Conservation (phyloP, 345 rosid species). For the Balakata baccata region DNA sequence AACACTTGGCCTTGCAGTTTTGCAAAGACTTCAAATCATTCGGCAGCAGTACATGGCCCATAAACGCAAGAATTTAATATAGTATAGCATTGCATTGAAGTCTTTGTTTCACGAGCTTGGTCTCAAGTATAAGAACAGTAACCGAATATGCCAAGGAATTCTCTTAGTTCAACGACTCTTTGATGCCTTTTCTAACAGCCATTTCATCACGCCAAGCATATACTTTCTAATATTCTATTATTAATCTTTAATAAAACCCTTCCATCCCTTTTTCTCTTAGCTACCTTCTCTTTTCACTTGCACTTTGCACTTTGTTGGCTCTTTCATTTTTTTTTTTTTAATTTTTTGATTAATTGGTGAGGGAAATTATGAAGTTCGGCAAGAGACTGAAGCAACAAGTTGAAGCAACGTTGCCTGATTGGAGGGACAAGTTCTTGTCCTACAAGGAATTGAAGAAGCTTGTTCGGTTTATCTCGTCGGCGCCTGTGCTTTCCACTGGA, state of each 20-base stretch:
- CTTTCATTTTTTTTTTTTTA: not conserved
- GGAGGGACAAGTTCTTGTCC: conserved; percentile 71
- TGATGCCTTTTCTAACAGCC: conserved; percentile 34
- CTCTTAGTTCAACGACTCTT: conserved; percentile 37
- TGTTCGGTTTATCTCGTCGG: conserved; percentile 45
- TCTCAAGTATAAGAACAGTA: conserved; percentile 14
- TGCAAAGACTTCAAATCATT: too few relatives aligned
- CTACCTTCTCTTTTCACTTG: not conserved
- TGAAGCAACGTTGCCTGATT: conserved; percentile 68
- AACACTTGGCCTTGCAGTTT: too few relatives aligned
- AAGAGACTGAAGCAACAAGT: conserved; percentile 78
- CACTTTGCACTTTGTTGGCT: not conserved
- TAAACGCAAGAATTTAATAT: too few relatives aligned
- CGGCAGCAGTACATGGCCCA: too few relatives aligned
- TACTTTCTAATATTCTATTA: conserved; percentile 50
- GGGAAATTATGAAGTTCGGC: conserved; percentile 66
- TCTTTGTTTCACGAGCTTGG: not conserved
- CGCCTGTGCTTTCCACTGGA: conserved; percentile 21
- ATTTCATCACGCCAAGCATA: conserved; percentile 68
- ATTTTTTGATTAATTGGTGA: not conserved
- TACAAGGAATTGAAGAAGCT: conserved; percentile 81
- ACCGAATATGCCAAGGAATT: conserved; percentile 57
- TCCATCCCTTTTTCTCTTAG: not conserved
- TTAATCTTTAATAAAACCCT: conserved; percentile 19
- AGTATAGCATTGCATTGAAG: too few relatives aligned